Conservation (phyloP, 768 basidiomycete genomes). For the Leucocoprinus birnbaumii region DNA sequence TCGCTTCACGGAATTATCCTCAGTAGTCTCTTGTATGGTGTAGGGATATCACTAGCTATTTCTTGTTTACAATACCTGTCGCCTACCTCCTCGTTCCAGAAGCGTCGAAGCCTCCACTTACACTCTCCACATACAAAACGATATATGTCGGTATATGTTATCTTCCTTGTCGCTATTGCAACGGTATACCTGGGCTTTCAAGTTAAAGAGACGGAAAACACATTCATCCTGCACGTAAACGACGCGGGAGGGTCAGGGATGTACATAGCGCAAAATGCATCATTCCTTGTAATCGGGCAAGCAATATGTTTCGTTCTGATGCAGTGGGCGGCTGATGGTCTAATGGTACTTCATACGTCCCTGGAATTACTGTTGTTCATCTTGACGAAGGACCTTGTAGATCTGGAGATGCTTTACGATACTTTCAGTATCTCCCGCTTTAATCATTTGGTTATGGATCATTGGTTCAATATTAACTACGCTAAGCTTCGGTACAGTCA, state of each 20-base stretch:
- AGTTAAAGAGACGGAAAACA: neutral
- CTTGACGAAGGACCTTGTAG: no score
- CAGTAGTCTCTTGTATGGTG: no score
- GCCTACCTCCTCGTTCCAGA: no score
- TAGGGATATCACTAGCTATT: no score
- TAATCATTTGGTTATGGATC: no score
- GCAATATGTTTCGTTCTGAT: neutral
- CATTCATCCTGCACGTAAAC: neutral
- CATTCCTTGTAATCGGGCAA: neutral
- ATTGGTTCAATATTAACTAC: no score
- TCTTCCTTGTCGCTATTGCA: neutral
- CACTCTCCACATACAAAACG: no score
- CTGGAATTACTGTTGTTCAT: no score
- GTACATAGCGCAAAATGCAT: neutral
- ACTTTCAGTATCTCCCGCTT: neutral
- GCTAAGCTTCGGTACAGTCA: no score
- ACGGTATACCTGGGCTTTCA: neutral
- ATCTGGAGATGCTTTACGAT: neutral
- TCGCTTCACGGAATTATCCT: no score
- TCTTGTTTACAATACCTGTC: no score
- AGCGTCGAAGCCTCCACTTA: no score
- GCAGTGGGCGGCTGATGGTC: slow-evolving; percentile 2
- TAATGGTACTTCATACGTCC: neutral
- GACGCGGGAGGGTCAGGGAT: neutral
- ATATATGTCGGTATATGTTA: neutral